Evolutionary conservation across 2,329 filamentous ascomycete genomes (phyloP), one percentile per base, ranked within the genome.

Genomic region (Knoxdaviesia proteae): DNA sequence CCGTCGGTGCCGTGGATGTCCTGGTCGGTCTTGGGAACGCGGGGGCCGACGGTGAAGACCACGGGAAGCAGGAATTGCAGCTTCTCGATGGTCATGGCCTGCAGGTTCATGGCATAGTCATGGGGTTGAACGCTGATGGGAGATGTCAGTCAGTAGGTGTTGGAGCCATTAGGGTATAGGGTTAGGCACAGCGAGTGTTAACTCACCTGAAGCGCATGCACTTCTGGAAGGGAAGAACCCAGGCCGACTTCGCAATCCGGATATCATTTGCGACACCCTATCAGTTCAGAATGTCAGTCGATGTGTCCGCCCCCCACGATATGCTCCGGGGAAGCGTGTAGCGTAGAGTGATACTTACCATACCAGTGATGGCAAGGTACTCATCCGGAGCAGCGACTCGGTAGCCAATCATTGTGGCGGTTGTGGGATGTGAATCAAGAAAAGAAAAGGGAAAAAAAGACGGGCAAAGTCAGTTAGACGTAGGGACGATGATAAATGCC

Each of bases 71-170:
- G 68, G 56, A 90, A 87, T 48, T 87, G 80, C 3, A 90, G 68
- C 58, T 92, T 92, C 62, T 92, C 84, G 51, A 78, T 74, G 11
- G 84, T 92, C 84, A 92, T 93, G 44, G 84, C 84, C 55, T 87
- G 81, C 2, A 92, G 64, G 44, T 77, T 76, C 68, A 92, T 82
- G 45, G 71, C 74, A 59, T 90, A 88, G 59, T 92, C 84, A 54
- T 83, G 82, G 0, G 80, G 80, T 49, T 77, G 77, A 52, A 82
- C 76, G 47, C 66, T 71, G 46, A 63, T 60, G 42, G 58, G 61
- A 9, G 8, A 11, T 11, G 8, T 36, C 10, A 54, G 10, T 33
- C 5, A 38, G 36, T 20, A 36, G 40, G 47, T 41, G 34, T 38
- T n/a, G 8, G 34, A 36, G 34, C 3, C 34, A 36, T 3, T 3